Conservation (phyloP, 2,329 filamentous ascomycete species). For the Hypocrella siamensis region DNA sequence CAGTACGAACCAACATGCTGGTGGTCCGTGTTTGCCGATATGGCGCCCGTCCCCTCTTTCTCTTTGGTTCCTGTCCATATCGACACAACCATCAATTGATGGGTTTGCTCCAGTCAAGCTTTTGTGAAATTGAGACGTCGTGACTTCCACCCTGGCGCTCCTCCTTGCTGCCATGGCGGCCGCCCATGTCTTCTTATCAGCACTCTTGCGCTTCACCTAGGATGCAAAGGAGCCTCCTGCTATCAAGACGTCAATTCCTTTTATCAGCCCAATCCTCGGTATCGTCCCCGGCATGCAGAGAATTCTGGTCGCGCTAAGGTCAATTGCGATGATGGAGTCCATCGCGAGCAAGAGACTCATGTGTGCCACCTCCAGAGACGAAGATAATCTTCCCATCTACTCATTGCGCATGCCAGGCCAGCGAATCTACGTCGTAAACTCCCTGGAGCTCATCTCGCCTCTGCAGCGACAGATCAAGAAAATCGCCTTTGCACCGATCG, state of each 20-base stretch:
- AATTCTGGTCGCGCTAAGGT: not conserved
- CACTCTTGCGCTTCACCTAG: not conserved
- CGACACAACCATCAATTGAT: too few relatives aligned
- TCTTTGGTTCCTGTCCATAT: too few relatives aligned
- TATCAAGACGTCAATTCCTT: not conserved
- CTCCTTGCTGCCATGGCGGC: not conserved
- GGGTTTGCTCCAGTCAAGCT: too few relatives aligned
- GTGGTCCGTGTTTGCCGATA: too few relatives aligned
- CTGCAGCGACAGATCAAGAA: not conserved
- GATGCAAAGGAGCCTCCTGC: not conserved
- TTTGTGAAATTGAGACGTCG: too few relatives aligned
- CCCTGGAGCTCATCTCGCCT: not conserved
- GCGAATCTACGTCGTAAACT: constrained; percentile 1
- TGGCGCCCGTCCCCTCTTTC: too few relatives aligned
- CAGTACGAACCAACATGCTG: too few relatives aligned
- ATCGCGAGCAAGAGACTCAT: not conserved
- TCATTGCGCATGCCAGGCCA: not conserved
- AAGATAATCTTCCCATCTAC: not conserved
- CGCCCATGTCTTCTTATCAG: not conserved
- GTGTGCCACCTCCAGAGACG: not conserved
- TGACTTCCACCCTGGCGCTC: not conserved
- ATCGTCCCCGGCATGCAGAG: not conserved
- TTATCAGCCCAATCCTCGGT: not conserved
- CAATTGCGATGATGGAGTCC: not conserved
- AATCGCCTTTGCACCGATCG: not conserved